Base-by-base conservation (phyloP, 2,329 filamentous ascomycete genomes). In the Colletotrichum sojae region DNA sequence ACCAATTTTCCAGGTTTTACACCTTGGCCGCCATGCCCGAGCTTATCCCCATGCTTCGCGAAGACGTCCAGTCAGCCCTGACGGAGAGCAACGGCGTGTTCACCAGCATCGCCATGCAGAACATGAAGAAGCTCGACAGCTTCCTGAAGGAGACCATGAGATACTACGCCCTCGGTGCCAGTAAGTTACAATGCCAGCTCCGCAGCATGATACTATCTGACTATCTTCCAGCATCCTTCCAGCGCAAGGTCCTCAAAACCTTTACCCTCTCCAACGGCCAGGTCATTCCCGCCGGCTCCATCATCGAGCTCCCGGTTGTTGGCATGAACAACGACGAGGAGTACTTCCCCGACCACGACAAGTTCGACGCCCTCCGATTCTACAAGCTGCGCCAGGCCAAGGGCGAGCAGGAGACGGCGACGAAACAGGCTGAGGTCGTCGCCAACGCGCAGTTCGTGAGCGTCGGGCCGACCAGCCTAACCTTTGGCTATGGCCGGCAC, bases 231-330 rank as follows among this genome's bases (percentile, higher is more conserved):
- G 80, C 79, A 1, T 82, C 85, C 3, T 88, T 88, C 75, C 75
- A 76, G 25, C 85, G 86, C 67, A 86, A 84, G 71, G 85, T 87
- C 10, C 76, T 85, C 43, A 81, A 83, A 71, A 79, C 83, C 4
- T 81, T 89, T 72, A 82, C 82, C 2, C 83, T 89, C 2, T 87
- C 86, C 52, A 86, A 86, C 73, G 88, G 87, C 16, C 84, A 88
- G 55, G 80, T 82, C 43, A 79, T 86, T 10, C 83, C 84, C 0
- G 76, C 79, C 2, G 83, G 83, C 31, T 80, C 81, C 6, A 77
- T 79, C n/a, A 78, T 86, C 39, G 80, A 85, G 66, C 75, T 83
- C 0, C 79, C 84, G 0, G 70, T 78, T 13, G 75, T 78, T 18
- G 80, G 78, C 31, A 72, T 82, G 66, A 77, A 76, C 55, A 73